Conservation (phyloP, 306 rosid genomes). For the Mucuna pruriens region DNA sequence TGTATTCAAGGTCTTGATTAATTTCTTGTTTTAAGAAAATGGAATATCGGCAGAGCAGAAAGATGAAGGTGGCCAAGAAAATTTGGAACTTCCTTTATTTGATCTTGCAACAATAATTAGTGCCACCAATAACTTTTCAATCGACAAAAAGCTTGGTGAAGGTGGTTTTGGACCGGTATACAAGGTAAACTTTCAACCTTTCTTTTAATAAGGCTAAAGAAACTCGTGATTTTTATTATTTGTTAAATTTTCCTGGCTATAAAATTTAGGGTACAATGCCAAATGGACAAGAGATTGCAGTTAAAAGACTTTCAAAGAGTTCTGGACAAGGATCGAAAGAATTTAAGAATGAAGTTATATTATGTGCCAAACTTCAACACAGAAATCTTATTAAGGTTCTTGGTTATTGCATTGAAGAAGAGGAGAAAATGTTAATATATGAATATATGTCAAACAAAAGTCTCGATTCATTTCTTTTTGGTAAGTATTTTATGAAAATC, state of each 20-base stretch:
- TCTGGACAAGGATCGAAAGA: neutral
- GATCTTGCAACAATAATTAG: constrained; percentile 34
- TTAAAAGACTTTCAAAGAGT: constrained; percentile 18
- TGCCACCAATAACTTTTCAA: constrained; percentile 57
- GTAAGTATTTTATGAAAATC: neutral
- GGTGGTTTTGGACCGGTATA: constrained; percentile 75
- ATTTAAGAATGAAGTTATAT: constrained; percentile 17
- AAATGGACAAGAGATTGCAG: constrained; percentile 18
- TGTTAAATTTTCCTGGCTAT: no score
- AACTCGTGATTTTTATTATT: no score
- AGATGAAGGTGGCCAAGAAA: no score
- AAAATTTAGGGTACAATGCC: neutral
- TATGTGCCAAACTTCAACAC: constrained; percentile 22
- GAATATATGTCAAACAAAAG: constrained; percentile 21
- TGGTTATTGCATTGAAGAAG: constrained; percentile 17
- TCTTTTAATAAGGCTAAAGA: neutral
- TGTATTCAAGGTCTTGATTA: no score
- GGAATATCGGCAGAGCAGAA: no score
- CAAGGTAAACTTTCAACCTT: constrained; percentile 36
- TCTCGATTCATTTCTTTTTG: neutral
- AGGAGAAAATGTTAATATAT: neutral
- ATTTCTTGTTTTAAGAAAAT: no score
- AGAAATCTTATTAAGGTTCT: constrained; percentile 1
- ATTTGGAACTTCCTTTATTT: constrained; percentile 53
- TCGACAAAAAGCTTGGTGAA: constrained; percentile 52